Percentiles rank a stretch among this genome's conserved stretches.
phyloP scores from a whole-genome alignment of 2,329 filamentous ascomycete species.

The Neopestalotiopsis rosae region DNA sequence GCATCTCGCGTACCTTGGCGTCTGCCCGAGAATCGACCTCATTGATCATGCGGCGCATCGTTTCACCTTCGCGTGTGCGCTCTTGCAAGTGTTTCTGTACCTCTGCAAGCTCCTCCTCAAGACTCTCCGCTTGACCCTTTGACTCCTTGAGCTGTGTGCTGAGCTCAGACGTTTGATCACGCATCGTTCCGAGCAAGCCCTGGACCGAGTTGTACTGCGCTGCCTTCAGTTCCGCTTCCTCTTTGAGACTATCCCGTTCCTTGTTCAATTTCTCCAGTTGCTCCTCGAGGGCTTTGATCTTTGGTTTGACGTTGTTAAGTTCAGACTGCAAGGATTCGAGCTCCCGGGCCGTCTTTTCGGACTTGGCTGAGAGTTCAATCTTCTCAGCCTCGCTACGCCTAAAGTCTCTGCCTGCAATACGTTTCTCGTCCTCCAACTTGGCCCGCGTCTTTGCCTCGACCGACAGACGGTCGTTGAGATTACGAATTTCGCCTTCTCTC shows the following conservation, averaged over 20 bases:
- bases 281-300: constrained; percentile 72
- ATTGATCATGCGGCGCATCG: constrained; percentile 86
- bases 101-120: constrained; percentile 92
- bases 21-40: constrained; percentile 88
- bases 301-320: constrained; percentile 66
- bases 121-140: constrained; percentile 77
- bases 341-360: constrained; percentile 74
- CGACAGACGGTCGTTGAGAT: constrained; percentile 77
- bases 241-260: constrained; percentile 71
- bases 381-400: constrained; percentile 80
- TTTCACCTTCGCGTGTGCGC: constrained; percentile 89
- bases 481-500: constrained; percentile 78
- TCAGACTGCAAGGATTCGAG: constrained; percentile 77
- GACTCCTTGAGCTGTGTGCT: constrained; percentile 91
- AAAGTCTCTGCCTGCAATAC: constrained; percentile 76
- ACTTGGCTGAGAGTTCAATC: constrained; percentile 74
- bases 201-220: constrained; percentile 88
- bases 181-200: constrained; percentile 87
- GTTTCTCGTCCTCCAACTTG: constrained; percentile 80
- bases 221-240: constrained; percentile 83
- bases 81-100: constrained; percentile 86
- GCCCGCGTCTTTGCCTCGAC: constrained; percentile 74
- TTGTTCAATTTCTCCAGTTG: constrained; percentile 71
- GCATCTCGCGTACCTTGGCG: constrained; percentile 83
- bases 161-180: constrained; percentile 88